Conservation (phyloP, 2,329 filamentous ascomycete species). For the Diaporthe ilicicola region DNA sequence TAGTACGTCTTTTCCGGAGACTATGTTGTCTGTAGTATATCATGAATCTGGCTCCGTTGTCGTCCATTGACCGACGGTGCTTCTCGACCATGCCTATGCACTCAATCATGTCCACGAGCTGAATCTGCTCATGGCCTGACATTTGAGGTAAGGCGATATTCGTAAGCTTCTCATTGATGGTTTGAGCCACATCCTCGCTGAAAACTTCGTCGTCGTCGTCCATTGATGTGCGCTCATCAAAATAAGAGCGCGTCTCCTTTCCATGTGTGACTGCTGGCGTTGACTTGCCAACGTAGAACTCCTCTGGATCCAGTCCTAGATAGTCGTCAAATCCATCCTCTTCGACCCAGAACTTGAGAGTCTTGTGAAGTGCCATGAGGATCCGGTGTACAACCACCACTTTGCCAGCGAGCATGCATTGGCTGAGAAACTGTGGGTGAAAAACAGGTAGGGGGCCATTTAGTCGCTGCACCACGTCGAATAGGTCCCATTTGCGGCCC, state of each 20-base stretch:
- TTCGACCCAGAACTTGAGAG: constrained; percentile 82
- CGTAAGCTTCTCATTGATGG: constrained; percentile 80
- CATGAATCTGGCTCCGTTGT: constrained; percentile 87
- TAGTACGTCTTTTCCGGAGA: constrained; percentile 71
- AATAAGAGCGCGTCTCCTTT: constrained; percentile 47
- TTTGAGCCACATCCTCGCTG: constrained; percentile 73
- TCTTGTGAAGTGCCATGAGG: constrained; percentile 75
- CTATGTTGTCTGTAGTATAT: constrained; percentile 86
- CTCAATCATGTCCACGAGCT: constrained; percentile 83
- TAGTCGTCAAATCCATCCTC: constrained; percentile 84
- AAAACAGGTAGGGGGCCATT: constrained; percentile 91
- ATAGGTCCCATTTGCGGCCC: constrained; percentile 71
- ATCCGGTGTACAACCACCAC: constrained; percentile 74
- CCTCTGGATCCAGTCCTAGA: constrained; percentile 69
- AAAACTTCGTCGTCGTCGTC: constrained; percentile 70
- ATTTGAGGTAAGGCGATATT: constrained; percentile 79
- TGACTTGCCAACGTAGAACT: constrained; percentile 58
- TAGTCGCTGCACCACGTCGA: constrained; percentile 81
- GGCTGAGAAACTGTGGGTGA: constrained; percentile 88
- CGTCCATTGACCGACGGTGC: constrained; percentile 88
- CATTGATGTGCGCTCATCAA: constrained; percentile 46
- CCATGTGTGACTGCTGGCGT: constrained; percentile 33
- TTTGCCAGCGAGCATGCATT: constrained; percentile 87
- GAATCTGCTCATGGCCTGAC: constrained; percentile 86
- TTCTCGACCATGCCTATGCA: constrained; percentile 86